Conservation (phyloP, 2,329 filamentous ascomycete genomes). For the Trichoderma sp. region DNA sequence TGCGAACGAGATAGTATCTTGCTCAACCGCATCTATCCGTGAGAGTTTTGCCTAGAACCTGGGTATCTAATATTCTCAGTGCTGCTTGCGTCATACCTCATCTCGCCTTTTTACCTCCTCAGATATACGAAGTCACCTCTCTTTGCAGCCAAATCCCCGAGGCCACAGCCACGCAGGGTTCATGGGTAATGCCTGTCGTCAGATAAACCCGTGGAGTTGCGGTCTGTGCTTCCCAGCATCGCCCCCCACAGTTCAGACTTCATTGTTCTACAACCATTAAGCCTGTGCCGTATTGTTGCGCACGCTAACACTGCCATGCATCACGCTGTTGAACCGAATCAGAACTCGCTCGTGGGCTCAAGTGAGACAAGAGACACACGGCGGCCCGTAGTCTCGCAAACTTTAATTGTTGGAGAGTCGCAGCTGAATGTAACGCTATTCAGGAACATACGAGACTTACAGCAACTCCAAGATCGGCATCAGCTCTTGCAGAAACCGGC, state of each 20-base stretch:
- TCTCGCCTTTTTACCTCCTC: neutral
- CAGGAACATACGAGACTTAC: neutral
- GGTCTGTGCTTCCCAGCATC: neutral
- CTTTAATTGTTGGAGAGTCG: neutral
- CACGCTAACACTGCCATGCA: neutral
- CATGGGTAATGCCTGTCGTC: neutral
- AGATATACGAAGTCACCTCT: neutral
- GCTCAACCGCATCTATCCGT: neutral
- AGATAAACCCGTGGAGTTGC: neutral
- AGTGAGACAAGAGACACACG: neutral
- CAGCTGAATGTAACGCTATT: neutral
- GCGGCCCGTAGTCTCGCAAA: slow-evolving; percentile 3
- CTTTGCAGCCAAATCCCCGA: neutral
- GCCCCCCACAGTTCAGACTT: neutral
- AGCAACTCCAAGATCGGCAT: neutral
- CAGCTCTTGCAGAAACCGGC: neutral
- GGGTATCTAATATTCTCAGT: neutral
- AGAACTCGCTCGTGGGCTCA: neutral
- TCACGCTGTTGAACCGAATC: neutral
- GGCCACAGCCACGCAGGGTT: neutral
- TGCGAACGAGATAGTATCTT: neutral
- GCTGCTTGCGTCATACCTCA: neutral
- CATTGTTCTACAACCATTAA: neutral
- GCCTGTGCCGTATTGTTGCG: neutral
- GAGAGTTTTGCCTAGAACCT: neutral